phyloP scores from a whole-genome alignment of 768 basidiomycete genomes.

The Strobilomyces confusus region DNA sequence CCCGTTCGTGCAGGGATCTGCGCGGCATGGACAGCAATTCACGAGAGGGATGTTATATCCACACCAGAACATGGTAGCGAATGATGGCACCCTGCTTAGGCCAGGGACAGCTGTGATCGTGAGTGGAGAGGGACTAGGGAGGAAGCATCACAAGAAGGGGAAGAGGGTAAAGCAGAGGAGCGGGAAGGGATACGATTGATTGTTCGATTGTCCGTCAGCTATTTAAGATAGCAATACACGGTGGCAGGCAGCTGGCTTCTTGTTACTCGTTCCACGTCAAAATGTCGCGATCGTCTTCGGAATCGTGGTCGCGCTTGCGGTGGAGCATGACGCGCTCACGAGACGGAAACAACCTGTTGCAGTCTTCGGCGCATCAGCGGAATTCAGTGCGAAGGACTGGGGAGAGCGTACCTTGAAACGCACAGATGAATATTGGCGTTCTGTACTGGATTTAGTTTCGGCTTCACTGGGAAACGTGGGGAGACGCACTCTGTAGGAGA shows the following conservation, averaged over 20 bases:
- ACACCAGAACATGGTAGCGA: constrained; percentile 75
- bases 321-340: constrained; percentile 66
- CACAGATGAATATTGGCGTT: constrained; percentile 81
- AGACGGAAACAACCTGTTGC: constrained; percentile 68
- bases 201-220: neutral
- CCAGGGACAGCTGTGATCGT: constrained; percentile 37
- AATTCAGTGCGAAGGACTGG: neutral
- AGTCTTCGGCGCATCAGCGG: constrained; percentile 39
- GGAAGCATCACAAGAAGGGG: constrained; percentile 84
- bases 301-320: constrained; percentile 68
- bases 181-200: constrained; percentile 85
- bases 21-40: constrained; percentile 54
- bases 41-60: constrained; percentile 68
- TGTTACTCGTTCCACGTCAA: constrained; percentile 69
- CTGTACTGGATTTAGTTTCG: constrained; percentile 33
- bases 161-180: constrained; percentile 85
- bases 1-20: constrained; percentile 62
- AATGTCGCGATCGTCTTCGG: constrained; percentile 49
- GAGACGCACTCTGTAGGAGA: constrained; percentile 56
- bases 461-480: neutral
- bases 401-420: constrained; percentile 43
- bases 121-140: constrained; percentile 42
- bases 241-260: neutral
- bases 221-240: too few species aligned
- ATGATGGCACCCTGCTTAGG: constrained; percentile 71